Conservation (phyloP, 208 protist species). For the Trypanosoma lewisi region DNA sequence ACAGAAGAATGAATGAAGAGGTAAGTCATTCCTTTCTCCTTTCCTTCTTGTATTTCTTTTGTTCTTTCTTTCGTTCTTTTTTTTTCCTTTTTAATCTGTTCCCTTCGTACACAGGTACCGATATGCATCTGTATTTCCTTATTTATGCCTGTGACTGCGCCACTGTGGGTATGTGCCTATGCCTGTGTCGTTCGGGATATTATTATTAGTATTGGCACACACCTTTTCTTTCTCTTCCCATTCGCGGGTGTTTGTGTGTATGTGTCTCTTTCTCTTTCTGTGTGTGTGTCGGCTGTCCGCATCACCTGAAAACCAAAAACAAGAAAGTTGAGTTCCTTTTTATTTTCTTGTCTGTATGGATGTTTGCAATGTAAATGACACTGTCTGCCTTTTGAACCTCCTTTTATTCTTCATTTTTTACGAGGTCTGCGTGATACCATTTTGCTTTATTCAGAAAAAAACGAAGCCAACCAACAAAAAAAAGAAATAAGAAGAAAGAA, state of each 20-base stretch:
- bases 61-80: slow-evolving; percentile 8
- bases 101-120: not conserved
- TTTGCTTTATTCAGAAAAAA: too few species aligned
- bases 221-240: slow-evolving; percentile 5
- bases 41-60: slow-evolving; percentile 9
- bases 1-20: not conserved
- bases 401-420: too few species aligned
- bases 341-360: too few species aligned
- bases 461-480: too few species aligned
- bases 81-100: too few species aligned
- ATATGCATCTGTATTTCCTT: not conserved
- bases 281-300: too few species aligned
- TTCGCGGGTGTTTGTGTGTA: slow-evolving; percentile 13
- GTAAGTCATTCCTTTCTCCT: not conserved
- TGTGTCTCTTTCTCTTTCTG: slow-evolving; percentile 6
- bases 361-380: too few species aligned
- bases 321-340: too few species aligned
- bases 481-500: too few species aligned
- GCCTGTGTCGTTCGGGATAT: not conserved
- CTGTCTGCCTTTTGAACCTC: too few species aligned
- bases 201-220: slow-evolving; percentile 2
- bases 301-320: too few species aligned
- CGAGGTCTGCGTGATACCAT: too few species aligned
- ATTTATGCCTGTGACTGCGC: not conserved
- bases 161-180: not conserved